Evolutionary conservation across 2,329 filamentous ascomycete species (phyloP).

Genomic region (Colletotrichum brevisporum): DNA sequence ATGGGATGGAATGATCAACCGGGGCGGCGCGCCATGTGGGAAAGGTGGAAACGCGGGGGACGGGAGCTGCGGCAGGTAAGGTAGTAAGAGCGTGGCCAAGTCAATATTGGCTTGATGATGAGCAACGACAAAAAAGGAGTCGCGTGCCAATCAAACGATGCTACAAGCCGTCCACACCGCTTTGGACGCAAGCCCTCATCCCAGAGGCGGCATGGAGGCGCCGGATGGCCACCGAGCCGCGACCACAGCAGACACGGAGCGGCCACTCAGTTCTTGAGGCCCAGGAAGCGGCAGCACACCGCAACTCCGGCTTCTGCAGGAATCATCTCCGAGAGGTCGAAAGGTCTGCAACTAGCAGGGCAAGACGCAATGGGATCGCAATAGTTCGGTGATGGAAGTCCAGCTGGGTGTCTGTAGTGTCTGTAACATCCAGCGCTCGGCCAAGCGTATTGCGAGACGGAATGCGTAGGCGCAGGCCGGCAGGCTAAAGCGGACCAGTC

Average conservation of each 20-base stretch:
- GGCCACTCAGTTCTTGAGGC: constrained; percentile 7
- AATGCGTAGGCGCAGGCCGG: constrained; percentile 20
- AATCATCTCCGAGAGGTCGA: constrained; percentile 10
- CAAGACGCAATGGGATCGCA: constrained; percentile 1
- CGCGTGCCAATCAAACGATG: constrained; percentile 10
- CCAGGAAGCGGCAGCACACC: constrained; percentile 15
- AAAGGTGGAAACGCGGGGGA: constrained; percentile 37
- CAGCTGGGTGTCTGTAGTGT: neutral
- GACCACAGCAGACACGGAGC: constrained; percentile 12
- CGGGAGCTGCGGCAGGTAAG: constrained; percentile 21
- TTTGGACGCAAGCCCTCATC: constrained; percentile 1
- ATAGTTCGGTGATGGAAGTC: constrained; percentile 4
- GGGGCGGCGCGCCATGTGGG: constrained; percentile 24
- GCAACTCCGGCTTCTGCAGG: constrained; percentile 17
- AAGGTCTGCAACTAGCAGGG: constrained; percentile 10
- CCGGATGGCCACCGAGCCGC: constrained; percentile 29
- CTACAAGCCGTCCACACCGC: constrained; percentile 16
- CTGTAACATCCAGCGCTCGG: constrained; percentile 7
- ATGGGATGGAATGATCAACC: constrained; percentile 21
- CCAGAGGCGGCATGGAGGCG: constrained; percentile 11
- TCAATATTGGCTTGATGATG: constrained; percentile 20
- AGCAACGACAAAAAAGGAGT: neutral
- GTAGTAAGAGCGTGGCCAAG: neutral
- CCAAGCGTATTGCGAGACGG: constrained; percentile 7
- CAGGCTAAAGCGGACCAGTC: constrained; percentile 20